Percentiles rank a stretch among this genome's conserved stretches.
Evolutionary conservation across 768 basidiomycete genomes (phyloP).

Genomic region (Xerocomellus amylosporus): DNA sequence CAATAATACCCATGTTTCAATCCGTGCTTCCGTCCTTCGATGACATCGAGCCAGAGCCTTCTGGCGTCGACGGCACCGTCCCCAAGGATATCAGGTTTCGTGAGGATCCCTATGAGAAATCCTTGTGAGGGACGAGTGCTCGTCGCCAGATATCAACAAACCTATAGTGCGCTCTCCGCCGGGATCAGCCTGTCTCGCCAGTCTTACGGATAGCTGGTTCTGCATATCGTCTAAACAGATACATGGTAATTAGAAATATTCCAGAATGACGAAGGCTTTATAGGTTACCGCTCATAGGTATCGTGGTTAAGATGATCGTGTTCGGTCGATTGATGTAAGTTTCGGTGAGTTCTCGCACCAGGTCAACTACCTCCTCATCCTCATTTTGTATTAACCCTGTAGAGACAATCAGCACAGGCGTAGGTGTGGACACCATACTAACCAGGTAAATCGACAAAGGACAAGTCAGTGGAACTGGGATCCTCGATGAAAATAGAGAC

Average conservation of each 20-base stretch:
- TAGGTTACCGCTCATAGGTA: slow-evolving; percentile 58
- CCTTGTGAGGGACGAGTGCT: neutral
- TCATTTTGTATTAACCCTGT: slow-evolving; percentile 60
- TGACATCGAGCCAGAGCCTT: slow-evolving; percentile 47
- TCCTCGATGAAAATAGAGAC: slow-evolving; percentile 48
- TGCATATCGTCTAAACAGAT: slow-evolving; percentile 58
- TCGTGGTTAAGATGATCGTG: slow-evolving; percentile 61
- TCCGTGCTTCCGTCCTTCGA: slow-evolving; percentile 45
- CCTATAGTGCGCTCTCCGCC: slow-evolving; percentile 62
- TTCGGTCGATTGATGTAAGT: slow-evolving; percentile 47
- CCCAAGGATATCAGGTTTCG: slow-evolving; percentile 61
- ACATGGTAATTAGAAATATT: neutral
- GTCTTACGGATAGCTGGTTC: slow-evolving; percentile 54
- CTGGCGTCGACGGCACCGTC: slow-evolving; percentile 41
- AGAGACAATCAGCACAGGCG: slow-evolving; percentile 4
- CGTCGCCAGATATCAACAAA: slow-evolving; percentile 16
- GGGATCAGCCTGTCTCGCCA: slow-evolving; percentile 55
- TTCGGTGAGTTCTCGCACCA: slow-evolving; percentile 49
- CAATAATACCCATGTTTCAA: slow-evolving; percentile 63
- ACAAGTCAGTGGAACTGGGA: slow-evolving; percentile 44
- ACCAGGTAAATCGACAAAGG: slow-evolving; percentile 58
- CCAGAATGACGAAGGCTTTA: neutral
- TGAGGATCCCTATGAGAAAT: slow-evolving; percentile 52
- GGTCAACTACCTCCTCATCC: slow-evolving; percentile 35
- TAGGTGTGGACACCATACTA: neutral